Evolutionary conservation across 257 asterid genomes (phyloP), one percentile per base, ranked within the genome.

Genomic region (Nicotiana tabacum): DNA sequence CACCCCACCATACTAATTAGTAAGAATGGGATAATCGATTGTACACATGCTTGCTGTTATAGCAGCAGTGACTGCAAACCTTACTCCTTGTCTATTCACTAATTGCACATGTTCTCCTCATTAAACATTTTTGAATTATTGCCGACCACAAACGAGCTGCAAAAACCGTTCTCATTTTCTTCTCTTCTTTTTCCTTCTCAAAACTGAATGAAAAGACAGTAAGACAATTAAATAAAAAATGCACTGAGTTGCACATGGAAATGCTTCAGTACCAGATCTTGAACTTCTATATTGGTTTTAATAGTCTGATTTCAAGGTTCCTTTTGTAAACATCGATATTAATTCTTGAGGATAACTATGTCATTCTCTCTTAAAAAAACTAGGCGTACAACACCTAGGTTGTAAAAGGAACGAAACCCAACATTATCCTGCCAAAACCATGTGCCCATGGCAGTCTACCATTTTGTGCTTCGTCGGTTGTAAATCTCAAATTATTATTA

Each of bases 351-450:
- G 62, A 74, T 74, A 6, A 70, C 58, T 70, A 70, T 70, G 12
- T 43, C 51, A 53, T 53, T 15, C 17, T 53, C 6, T 53, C 17
- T 3, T 3, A 8, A 53, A 32, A 76, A 76, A 76, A 27, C 16
- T 74, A 27, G 16, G 62, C 12, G 9, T 72, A 21, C 60, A 72
- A 43, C 35, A 58, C 15, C 18, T 39, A 39, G 48, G 1, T 53
- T 11, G 16, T 3, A 53, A 12, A 53, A 53, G 17, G 57, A 53
- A 51, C 3, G 4, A 51, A 51, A 74, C 80, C 61, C 80, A 51
- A 76, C 80, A 76, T 76, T 76, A 76, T 76, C 80, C 80, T 76
- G 80, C 29, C 80, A 76, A 3, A 76, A 48, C 80, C 80, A 76
- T 29, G 64, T 76, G 80, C 46, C 78, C 12, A 69, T 37, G 18